phyloP scores from a whole-genome alignment of 768 basidiomycete genomes.

The Tubosaeta sp. region DNA sequence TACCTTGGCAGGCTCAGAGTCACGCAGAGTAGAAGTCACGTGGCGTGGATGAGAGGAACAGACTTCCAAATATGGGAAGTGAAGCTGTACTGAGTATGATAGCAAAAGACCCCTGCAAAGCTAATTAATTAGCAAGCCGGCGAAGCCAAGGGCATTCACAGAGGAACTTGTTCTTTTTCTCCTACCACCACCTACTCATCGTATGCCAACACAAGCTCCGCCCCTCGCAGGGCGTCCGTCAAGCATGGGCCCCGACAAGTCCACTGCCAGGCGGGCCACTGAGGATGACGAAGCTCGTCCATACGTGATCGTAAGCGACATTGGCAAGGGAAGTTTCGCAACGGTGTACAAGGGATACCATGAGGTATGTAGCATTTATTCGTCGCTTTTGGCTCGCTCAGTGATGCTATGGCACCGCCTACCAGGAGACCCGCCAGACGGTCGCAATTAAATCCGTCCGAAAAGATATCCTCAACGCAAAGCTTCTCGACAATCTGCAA shows the following conservation, averaged over 20 bases:
- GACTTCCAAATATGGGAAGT: constrained; percentile 23
- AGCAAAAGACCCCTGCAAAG: constrained; percentile 22
- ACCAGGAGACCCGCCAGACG: constrained; percentile 67
- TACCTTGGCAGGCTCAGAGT: too few relatives aligned
- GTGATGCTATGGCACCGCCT: constrained; percentile 1
- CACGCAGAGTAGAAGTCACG: too few relatives aligned
- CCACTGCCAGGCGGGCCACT: constrained; percentile 22
- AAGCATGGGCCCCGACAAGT: constrained; percentile 28
- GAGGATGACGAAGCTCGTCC: constrained; percentile 74
- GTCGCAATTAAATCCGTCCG: constrained; percentile 96
- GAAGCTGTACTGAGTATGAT: constrained; percentile 19
- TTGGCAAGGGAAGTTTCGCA: constrained; percentile 92
- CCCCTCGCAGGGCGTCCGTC: constrained; percentile 18
- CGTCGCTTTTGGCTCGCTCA: not conserved
- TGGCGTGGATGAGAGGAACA: constrained; percentile 22
- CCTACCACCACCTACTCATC: constrained; percentile 7
- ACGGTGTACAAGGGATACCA: constrained; percentile 94
- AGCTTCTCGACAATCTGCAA: constrained; percentile 96
- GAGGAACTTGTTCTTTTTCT: constrained; percentile 11
- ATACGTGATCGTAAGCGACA: constrained; percentile 70
- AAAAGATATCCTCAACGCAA: constrained; percentile 79
- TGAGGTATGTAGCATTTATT: constrained; percentile 50
- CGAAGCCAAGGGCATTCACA: too few relatives aligned
- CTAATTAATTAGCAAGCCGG: constrained; percentile 21
- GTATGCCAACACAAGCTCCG: constrained; percentile 18